phyloP scores from a whole-genome alignment of 371 early-diverging fungal species.

The Blakeslea trispora region DNA sequence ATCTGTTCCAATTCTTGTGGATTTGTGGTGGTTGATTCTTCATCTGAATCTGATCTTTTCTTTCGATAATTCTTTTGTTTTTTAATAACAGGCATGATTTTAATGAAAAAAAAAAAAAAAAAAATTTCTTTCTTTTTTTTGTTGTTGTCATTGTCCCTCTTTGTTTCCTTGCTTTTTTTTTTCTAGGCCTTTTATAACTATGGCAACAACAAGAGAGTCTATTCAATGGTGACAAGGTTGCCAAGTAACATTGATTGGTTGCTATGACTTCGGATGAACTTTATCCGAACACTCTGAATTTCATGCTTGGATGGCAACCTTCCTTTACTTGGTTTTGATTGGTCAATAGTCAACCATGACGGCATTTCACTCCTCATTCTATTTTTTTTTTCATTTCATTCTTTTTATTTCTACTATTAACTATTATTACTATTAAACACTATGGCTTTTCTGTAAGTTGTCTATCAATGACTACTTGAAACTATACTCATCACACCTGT shows the following conservation, averaged over 20 bases:
- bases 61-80: slow-evolving; percentile 44
- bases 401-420: slow-evolving; percentile 6
- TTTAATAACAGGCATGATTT: slow-evolving; percentile 28
- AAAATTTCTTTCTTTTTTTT: neutral
- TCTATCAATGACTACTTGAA: neutral
- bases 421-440: slow-evolving; percentile 1
- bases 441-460: slow-evolving; percentile 52
- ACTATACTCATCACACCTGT: slow-evolving; percentile 15
- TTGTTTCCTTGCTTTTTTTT: too few species aligned
- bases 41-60: slow-evolving; percentile 39
- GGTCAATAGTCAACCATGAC: slow-evolving; percentile 4
- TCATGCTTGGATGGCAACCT: too few species aligned
- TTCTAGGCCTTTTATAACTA: too few species aligned
- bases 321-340: too few species aligned
- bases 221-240: too few species aligned
- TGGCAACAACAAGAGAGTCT: too few species aligned
- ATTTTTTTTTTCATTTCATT: slow-evolving; percentile 17
- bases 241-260: too few species aligned
- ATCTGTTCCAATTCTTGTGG: slow-evolving; percentile 18
- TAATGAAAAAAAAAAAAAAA: neutral
- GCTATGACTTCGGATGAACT: too few species aligned
- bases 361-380: neutral
- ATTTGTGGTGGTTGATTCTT: slow-evolving; percentile 11
- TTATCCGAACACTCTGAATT: too few species aligned
- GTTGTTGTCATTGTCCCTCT: slow-evolving; percentile 17